Evolutionary conservation across 1,284 basidiomycete species (phyloP), one percentile per base, ranked within the genome.

Genomic region (Malassezia arunalokei): DNA sequence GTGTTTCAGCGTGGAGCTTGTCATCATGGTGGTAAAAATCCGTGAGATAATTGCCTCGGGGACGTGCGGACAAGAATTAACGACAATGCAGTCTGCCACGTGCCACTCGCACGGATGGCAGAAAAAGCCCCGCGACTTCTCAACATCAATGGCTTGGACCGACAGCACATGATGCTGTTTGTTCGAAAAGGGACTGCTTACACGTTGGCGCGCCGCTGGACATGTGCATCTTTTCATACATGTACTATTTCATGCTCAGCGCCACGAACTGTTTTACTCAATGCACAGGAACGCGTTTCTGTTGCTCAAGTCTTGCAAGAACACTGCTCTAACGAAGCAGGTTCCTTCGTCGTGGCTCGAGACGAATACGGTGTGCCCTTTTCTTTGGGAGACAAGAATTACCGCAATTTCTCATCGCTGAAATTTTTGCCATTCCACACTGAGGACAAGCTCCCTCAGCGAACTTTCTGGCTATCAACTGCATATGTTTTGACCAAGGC

Each of bases 381-480:
- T 7, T 50, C 53, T 8, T 47, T 55, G 3, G 30, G 27, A n/a
- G 48, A 17, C 1, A 39, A 20, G 29, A 14, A 14, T 8, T n/a
- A 41, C 7, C 8, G 9, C 5, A 7, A 8, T 12, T 6, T 33
- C 1, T 24, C 32, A 4, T 27, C 15, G 6, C 8, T 55, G 24
- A 55, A 40, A 6, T 49, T 47, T 32, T 27, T 55, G 7, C 47
- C 49, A 3, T 50, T 55, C n/a, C 47, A 50, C 2, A 20, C 47
- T 0, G 40, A 50, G 8, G 53, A 55, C 31, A 40, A 37, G 32
- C 40, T 55, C 6, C 47, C 47, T 5, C 47, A 46, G 40, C 53
- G 48, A 12, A 48, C 57, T 1, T 56, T 59, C 30, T 61, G 59
- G 59, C 45, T 59, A 9, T 56, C 57, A 3, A 24, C 46, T 2